Evolutionary conservation across 345 rosid species (phyloP).

Genomic region (Salix udensis): DNA sequence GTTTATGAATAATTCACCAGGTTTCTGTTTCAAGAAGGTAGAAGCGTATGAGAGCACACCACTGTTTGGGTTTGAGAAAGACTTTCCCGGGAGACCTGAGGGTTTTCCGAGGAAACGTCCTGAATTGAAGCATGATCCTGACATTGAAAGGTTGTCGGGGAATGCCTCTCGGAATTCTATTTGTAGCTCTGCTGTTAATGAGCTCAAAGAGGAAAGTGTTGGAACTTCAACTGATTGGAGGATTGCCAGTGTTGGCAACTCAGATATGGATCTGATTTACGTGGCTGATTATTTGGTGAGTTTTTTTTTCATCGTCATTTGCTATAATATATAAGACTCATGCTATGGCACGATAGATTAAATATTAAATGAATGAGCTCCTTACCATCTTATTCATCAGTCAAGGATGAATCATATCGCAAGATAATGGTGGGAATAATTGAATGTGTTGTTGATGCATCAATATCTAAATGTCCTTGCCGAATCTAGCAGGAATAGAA

Average conservation of each 20-base stretch:
- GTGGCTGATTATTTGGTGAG: slow-evolving; percentile 24
- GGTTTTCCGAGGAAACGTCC: slow-evolving; percentile 25
- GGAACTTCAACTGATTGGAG: slow-evolving; percentile 23
- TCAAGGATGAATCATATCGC: background rate
- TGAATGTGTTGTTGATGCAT: background rate
- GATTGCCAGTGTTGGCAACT: slow-evolving; percentile 8
- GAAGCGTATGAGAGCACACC: slow-evolving; percentile 36
- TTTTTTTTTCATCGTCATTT: background rate
- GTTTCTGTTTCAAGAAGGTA: slow-evolving; percentile 29
- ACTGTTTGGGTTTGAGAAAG: slow-evolving; percentile 33
- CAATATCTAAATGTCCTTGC: background rate
- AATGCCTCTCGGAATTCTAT: slow-evolving; percentile 35
- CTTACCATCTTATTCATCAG: background rate
- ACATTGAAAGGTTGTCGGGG: slow-evolving; percentile 26
- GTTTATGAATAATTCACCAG: slow-evolving; percentile 28
- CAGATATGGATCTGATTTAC: slow-evolving; percentile 16
- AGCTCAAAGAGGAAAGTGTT: slow-evolving; percentile 29
- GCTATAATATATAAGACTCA: background rate
- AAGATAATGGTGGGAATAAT: background rate
- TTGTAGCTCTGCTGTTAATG: slow-evolving; percentile 28
- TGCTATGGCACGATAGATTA: background rate
- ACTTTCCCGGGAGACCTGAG: slow-evolving; percentile 38
- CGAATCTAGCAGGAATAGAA: background rate
- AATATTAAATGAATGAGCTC: background rate
- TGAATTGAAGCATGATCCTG: slow-evolving; percentile 25